phyloP scores from a whole-genome alignment of 2,329 filamentous ascomycete genomes.

The Arthrocladium fulminans region DNA sequence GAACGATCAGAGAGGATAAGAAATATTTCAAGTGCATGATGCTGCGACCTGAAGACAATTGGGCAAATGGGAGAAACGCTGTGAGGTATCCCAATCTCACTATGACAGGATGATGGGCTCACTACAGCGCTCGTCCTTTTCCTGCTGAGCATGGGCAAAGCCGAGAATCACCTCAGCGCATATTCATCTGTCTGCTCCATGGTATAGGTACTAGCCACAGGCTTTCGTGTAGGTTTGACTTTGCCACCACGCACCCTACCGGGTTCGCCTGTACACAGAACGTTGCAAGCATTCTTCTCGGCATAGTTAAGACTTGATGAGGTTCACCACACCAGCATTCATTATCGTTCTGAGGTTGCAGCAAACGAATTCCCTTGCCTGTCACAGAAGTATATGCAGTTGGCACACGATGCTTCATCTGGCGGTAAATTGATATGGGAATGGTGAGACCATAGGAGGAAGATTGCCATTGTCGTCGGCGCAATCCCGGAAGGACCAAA shows the following conservation, averaged over 20 bases:
- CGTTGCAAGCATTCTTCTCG: conserved; percentile 2
- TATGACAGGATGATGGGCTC: too few species aligned
- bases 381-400: conserved; percentile 7
- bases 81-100: too few species aligned
- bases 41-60: too few species aligned
- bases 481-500: conserved; percentile 4
- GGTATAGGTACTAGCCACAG: not conserved
- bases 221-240: conserved; percentile 1
- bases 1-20: not conserved
- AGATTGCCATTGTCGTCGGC: not conserved
- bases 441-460: conserved; percentile 6
- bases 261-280: not conserved
- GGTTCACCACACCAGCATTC: conserved; percentile 7
- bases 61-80: too few species aligned
- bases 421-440: conserved; percentile 2
- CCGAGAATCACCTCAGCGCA: not conserved
- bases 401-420: conserved; percentile 2
- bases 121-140: too few species aligned
- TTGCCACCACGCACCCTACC: conserved; percentile 4
- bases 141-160: too few species aligned
- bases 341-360: conserved; percentile 3
- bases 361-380: not conserved
- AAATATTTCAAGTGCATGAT: too few species aligned
- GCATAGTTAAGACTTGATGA: not conserved
- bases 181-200: not conserved